Evolutionary conservation across 2,329 filamentous ascomycete species (phyloP), one percentile per base, ranked within the genome.

Genomic region (Dissoconium aciculare): DNA sequence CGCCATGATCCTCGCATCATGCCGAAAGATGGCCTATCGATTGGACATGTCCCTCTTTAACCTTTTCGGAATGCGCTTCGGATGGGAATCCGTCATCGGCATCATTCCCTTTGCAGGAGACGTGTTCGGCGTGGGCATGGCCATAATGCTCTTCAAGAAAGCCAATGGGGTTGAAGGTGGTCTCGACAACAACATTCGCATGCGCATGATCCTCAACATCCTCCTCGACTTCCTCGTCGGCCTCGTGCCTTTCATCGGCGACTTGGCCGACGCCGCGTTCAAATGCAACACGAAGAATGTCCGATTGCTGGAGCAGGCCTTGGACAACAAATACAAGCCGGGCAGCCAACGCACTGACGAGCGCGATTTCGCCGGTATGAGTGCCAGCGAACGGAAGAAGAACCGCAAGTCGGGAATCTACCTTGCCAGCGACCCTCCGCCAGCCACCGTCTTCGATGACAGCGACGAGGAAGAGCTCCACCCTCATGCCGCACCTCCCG

Each of bases 21-120:
- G 92, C 45, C 87, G 92, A 56, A 71, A 78, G 45, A 69, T 78
- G 35, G 84, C 89, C 17, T 92, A 93, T 57, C 69, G 73, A 21
- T 70, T 94, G 15, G 89, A 95, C 55, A 78, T 83, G 63, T 71
- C 69, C 33, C 69, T 93, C 4, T 91, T 87, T 62, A 84, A 71
- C 49, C 71, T 82, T 50, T 71, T 78, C 41, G 83, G 84, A 26
- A 67, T 92, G 36, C 71, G 76, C 35, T 85, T 95, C 50, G 89
- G 89, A 32, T 94, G 84, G 83, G 73, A 80, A 30, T 79, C 77
- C 45, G 69, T 93, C 35, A 81, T 95, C 46, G 89, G 77, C 10
- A 52, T 95, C 5, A 56, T 95, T 32, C 89, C 89, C 44, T 71
- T 71, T 70, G 60, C 79, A 39, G 85, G 85, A 28, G 85, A 93